phyloP scores from a whole-genome alignment of 495 filamentous ascomycete species.

The Hamigera avellanea region DNA sequence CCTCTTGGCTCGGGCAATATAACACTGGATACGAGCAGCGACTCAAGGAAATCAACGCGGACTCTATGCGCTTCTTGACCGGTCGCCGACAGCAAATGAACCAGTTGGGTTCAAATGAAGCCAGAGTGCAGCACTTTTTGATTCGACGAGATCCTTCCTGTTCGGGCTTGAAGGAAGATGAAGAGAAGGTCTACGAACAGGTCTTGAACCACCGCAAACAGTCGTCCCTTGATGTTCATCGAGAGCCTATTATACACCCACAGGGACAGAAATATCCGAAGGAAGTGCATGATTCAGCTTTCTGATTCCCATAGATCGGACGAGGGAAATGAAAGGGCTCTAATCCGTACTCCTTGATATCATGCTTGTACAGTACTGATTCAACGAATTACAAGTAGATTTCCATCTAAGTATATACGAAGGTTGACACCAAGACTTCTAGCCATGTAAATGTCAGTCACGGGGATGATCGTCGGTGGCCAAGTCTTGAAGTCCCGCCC shows the following conservation, averaged over 20 bases:
- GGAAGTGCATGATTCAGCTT: no score
- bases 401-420: no score
- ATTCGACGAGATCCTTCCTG: constrained; percentile 49
- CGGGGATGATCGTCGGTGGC: no score
- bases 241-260: neutral
- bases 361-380: no score
- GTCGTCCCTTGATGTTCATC: constrained; percentile 1
- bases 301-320: no score
- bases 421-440: no score
- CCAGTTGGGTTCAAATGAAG: constrained; percentile 39
- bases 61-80: constrained; percentile 49
- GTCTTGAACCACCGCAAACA: constrained; percentile 16
- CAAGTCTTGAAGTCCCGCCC: no score
- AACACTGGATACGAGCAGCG: constrained; percentile 47
- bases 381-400: no score
- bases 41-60: constrained; percentile 47
- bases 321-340: no score
- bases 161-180: constrained; percentile 31
- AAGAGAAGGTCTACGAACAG: constrained; percentile 25
- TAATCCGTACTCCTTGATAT: no score
- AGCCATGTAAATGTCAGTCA: no score
- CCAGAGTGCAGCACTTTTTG: constrained; percentile 62
- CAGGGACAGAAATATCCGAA: neutral
- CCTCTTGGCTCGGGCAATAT: constrained; percentile 48
- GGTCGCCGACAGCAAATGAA: constrained; percentile 39